These are phyloP conservation scores for Pseudomonodictys pantanalensis DNA, from an alignment of 495 filamentous ascomycete genomes.

Conservation along the genomic window DNA sequence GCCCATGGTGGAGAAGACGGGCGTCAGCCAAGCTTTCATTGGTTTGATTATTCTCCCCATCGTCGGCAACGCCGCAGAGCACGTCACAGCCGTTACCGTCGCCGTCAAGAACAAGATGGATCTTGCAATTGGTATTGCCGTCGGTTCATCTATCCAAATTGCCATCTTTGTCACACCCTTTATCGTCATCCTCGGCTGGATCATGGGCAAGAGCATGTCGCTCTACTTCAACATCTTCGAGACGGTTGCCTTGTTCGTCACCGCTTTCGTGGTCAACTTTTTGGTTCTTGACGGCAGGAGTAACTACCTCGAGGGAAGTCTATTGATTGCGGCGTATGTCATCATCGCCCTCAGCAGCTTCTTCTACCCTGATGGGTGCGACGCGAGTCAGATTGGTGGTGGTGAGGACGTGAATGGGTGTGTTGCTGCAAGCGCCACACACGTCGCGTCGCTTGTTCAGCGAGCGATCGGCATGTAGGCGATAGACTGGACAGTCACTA, in stretches of 20 bases:
- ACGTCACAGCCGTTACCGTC: slow-evolving; percentile 84
- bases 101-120: slow-evolving; percentile 97
- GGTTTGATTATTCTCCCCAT: slow-evolving; percentile 87
- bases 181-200: slow-evolving; percentile 87
- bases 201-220: slow-evolving; percentile 75
- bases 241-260: slow-evolving; percentile 81
- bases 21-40: slow-evolving; percentile 75
- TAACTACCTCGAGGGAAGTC: slow-evolving; percentile 83
- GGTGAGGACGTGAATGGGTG: too few species aligned
- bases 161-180: slow-evolving; percentile 87
- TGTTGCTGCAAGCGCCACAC: too few species aligned
- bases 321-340: slow-evolving; percentile 79
- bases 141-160: slow-evolving; percentile 85
- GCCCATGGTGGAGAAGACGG: slow-evolving; percentile 61
- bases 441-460: too few species aligned
- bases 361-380: slow-evolving; percentile 30
- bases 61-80: slow-evolving; percentile 89
- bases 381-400: slow-evolving; percentile 27
- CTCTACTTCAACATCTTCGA: slow-evolving; percentile 92
- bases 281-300: slow-evolving; percentile 80
- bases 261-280: slow-evolving; percentile 87
- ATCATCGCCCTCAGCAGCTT: slow-evolving; percentile 56
- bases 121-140: slow-evolving; percentile 83
- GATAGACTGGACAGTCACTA: too few species aligned
- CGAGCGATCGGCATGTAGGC: too few species aligned